Evolutionary conservation across 2,329 filamentous ascomycete species (phyloP), one percentile per base, ranked within the genome.

Genomic region (Byssothecium circinans): DNA sequence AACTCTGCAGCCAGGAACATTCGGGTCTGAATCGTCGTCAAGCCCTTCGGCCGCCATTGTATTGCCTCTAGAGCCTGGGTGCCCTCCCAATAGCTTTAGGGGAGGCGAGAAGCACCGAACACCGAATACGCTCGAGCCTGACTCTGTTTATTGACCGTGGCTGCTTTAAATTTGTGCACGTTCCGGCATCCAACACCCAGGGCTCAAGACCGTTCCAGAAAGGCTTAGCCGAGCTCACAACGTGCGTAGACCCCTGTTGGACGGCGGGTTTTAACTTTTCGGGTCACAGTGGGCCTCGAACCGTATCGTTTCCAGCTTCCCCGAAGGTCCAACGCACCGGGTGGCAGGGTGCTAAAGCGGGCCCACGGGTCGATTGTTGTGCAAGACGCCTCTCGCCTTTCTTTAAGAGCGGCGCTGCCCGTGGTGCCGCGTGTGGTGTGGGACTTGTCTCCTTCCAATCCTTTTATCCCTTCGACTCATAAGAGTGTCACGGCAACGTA

Each of bases 261-360:
- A 8, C 4, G 8, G 36, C 14, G 18, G 35, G 4, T 14, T 4
- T n/a, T n/a, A n/a, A n/a, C n/a, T n/a, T n/a, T 20, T 17, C 36
- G 36, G 22, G 36, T 20, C 40, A 43, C 38, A 39, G 29, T 41
- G 34, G 39, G 37, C 37, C 41, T 17, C 35, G 45, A 35, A 40
- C 40, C 45, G 33, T 40, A 43, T 43, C 45, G 33, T 40, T 39
- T 43, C 40, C 41, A 46, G 42, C 47, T 50, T 50, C 48, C 43
- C 44, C 43, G 44, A 50, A 33, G 22, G 38, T 37, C 48, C 43
- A 39, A 35, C 22, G 33, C 40, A 23, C 14, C 14, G 45, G 45
- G 45, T 27, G 23, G 6, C 23, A 10, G 23, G n/a, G n/a, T n/a
- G 30, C 45, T 27, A 30, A 30, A 40, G 41, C 38, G 44, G 44